Evolutionary conservation across 768 basidiomycete genomes (phyloP), one percentile per base, ranked within the genome.

Genomic region (Fistulinella prunicolor): DNA sequence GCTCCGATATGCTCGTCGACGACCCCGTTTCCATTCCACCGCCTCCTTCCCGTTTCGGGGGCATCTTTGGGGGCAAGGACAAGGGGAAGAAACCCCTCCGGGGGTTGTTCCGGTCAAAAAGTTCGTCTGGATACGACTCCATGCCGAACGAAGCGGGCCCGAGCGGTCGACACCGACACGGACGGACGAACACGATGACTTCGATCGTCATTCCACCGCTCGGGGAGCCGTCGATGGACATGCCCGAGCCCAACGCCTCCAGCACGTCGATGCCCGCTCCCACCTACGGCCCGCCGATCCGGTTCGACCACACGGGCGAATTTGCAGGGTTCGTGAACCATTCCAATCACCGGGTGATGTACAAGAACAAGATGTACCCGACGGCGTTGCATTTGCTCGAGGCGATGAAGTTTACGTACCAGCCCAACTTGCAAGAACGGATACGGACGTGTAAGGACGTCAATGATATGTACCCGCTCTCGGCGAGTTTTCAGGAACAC

Each of bases 371-470:
- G 44, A 63, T 66, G 35, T 92, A 83, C 55, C 85, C 85, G 2
- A 85, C 81, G 2, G 89, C 84, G 9, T 64, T 82, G 56, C 89
- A 91, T 55, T 73, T 91, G n/a, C 76, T 81, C 45, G 86, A 91
- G 65, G 86, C 87, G 9, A 70, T 86, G 59, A 86, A 86, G 62
- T 91, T 81, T 63, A 58, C 80, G 30, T 63, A 70, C 19, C 69
- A 71, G 3, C 79, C 77, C 0, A 75, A 77, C 0, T 55, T 85
- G 16, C 80, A 81, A 10, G 81, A 86, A 46, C 56, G 58, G 23
- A 83, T 90, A 47, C 73, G 85, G 44, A 57, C 50, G 12, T 69
- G 68, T 49, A 59, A 58, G n/a, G 70, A 63, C 20, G 64, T 68
- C n/a, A 63, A 64, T 36, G 71, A 73, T 13, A 74, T 71, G 67